A percentile compares a stretch with the other conserved stretches of the same genome.
These are phyloP conservation scores for Aspergillus affinis DNA, from an alignment of 495 filamentous ascomycete genomes.

Conservation along the genomic window DNA sequence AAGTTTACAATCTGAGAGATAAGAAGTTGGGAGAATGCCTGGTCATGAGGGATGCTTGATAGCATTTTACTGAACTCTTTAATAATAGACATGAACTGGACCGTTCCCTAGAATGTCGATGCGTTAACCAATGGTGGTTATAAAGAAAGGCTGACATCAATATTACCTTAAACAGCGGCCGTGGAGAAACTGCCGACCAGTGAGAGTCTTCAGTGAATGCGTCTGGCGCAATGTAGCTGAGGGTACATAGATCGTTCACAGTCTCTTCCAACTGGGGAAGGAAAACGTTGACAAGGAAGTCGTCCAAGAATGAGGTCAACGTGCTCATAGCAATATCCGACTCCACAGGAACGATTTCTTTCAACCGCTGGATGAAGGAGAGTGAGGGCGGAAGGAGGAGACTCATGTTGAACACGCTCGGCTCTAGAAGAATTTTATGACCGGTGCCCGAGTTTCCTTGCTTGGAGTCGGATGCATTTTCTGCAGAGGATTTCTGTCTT, in stretches of 20 bases:
- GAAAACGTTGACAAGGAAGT: constrained; percentile 98
- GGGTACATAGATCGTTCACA: constrained; percentile 79
- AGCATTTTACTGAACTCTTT: constrained; percentile 92
- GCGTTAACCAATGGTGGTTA: constrained; percentile 5
- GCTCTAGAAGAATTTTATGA: constrained; percentile 88
- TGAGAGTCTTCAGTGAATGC: constrained; percentile 84
- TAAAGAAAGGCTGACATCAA: neutral
- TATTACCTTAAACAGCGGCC: constrained; percentile 78
- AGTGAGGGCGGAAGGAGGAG: constrained; percentile 90
- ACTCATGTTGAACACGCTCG: constrained; percentile 97
- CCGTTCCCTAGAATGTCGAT: constrained; percentile 58
- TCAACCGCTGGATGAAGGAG: constrained; percentile 85
- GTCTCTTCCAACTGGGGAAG: constrained; percentile 96
- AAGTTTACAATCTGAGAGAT: constrained; percentile 88
- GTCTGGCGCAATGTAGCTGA: constrained; percentile 78
- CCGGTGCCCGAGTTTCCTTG: constrained; percentile 61
- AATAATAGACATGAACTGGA: constrained; percentile 81
- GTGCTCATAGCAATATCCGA: constrained; percentile 84
- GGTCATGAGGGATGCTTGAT: constrained; percentile 92
- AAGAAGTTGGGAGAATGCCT: constrained; percentile 88
- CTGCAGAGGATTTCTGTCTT: constrained; percentile 41
- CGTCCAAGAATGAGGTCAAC: constrained; percentile 92
- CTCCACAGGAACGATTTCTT: constrained; percentile 82
- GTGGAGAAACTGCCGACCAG: constrained; percentile 72
- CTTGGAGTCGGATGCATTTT: constrained; percentile 36